Evolutionary conservation across 345 rosid species (phyloP), one percentile per base, ranked within the genome.

Genomic region (Streptanthus diversifolius): DNA sequence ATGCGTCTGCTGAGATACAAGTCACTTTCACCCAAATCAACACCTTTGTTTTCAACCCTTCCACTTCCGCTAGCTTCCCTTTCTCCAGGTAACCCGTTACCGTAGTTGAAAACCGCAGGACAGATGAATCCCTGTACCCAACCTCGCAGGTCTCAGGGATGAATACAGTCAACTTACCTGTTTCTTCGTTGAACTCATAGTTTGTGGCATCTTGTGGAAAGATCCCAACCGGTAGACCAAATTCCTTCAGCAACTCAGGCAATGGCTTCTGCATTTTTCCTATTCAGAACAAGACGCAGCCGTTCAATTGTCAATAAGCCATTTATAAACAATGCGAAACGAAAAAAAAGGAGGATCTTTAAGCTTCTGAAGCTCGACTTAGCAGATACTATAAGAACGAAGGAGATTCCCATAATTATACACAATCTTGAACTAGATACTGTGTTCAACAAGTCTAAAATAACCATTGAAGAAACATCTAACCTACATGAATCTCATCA

Each of bases 181-280:
- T 92, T 75, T 90, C 96, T 80, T 88, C 97, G 47, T 88, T 83
- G 76, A 95, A 95, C 84, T 95, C 98, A 1, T 95, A 95, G 81
- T 92, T 91, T 52, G 96, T 95, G 21, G 99, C 93, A 68, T 95
- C 97, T 25, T 86, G 84, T 15, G 99, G 99, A 75, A 95, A 95
- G 75, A 95, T 88, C 73, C 99, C 99, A 13, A 85, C 68, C 0
- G 97, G 87, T 72, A 95, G 71, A 58, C 87, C 89, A 73, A 87
- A 82, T 68, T 92, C 93, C 83, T 88, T 87, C 2, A 95, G 86
- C 71, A 95, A 82, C 40, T 95, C 99, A 0, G 90, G 87, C 44
- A 95, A 71, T 24, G 99, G 91, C 82, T 82, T 92, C 81, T 95
- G 99, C 96, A 95, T 90, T 81, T 88, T 95, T 71, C 99, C 98